Evolutionary conservation across 2,329 filamentous ascomycete species (phyloP).

Genomic region (Stemphylium vesicarium): DNA sequence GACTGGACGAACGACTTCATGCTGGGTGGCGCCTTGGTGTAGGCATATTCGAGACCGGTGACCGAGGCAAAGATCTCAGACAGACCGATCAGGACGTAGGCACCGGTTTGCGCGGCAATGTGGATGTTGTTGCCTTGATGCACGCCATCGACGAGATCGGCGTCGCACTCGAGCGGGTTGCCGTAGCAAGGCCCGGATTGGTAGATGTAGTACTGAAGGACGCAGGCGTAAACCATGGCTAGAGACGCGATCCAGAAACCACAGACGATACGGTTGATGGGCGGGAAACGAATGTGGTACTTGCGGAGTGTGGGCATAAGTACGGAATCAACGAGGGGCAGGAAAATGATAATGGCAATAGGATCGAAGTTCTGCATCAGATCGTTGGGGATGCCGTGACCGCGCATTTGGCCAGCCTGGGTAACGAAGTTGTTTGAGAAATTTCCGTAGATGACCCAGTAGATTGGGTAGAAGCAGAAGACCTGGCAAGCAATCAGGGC

Average conservation of each 20-base stretch:
- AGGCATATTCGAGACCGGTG: slow-evolving; percentile 57
- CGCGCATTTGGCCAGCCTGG: slow-evolving; percentile 53
- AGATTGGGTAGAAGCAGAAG: slow-evolving; percentile 60
- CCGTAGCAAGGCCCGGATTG: slow-evolving; percentile 60
- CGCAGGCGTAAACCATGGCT: slow-evolving; percentile 62
- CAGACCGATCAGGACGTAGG: slow-evolving; percentile 56
- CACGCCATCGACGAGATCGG: slow-evolving; percentile 36
- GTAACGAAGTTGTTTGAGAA: slow-evolving; percentile 56
- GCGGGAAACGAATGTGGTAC: slow-evolving; percentile 52
- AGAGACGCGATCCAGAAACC: slow-evolving; percentile 60
- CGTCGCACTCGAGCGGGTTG: slow-evolving; percentile 41
- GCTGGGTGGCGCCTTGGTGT: slow-evolving; percentile 55
- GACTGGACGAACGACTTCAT: slow-evolving; percentile 59
- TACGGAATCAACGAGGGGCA: slow-evolving; percentile 52
- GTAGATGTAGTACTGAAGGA: slow-evolving; percentile 66
- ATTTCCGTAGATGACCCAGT: slow-evolving; percentile 54
- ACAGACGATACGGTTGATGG: slow-evolving; percentile 62
- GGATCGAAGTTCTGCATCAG: slow-evolving; percentile 57
- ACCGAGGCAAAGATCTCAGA: slow-evolving; percentile 57
- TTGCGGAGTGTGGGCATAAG: slow-evolving; percentile 54
- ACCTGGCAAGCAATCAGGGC: slow-evolving; percentile 71
- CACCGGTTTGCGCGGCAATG: slow-evolving; percentile 55
- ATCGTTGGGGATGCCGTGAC: slow-evolving; percentile 56
- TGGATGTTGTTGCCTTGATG: slow-evolving; percentile 51
- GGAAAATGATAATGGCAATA: slow-evolving; percentile 56